Evolutionary conservation across 805 yeast species (phyloP), one percentile per base, ranked within the genome.

Genomic region (Vanderwaltozyma tropicalis): DNA sequence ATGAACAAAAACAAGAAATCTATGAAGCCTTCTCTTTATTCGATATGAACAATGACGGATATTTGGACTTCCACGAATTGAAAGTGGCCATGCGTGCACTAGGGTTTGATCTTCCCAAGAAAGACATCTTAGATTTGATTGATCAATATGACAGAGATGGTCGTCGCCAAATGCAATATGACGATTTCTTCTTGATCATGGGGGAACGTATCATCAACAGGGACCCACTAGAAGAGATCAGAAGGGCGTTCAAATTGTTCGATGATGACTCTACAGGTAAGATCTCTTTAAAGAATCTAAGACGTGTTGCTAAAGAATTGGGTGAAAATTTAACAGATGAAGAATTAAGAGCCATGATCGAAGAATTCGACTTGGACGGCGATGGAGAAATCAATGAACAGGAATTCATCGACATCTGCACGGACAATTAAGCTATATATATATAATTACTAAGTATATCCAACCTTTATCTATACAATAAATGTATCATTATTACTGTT

Each of bases 341-440:
- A 41, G 98, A 92, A 54, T 67, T 92, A 36, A 72, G 83, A 47
- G 96, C 96, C 4, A 92, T 92, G 98, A 92, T 92, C 46, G 95
- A 88, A 44, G 97, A 89, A 59, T 92, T 92, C 55, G 99, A 92
- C 62, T 64, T 88, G 36, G 96, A 92, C 57, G 94, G 85, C 39
- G 97, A 92, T 59, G 97, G 97, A 35, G 95, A 84, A 47, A 88
- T 87, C 47, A 80, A 80, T 53, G 94, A 84, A 53, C 85, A 84
- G 45, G 96, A 88, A 62, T 87, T 88, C 54, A 83, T 86, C 43
- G 82, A 82, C 41, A 85, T 87, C 30, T 86, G 95, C 58, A 77
- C 85, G 15, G 95, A 86, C 29, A 34, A 34, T 28, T 34, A 28
- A 27, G 9, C 24, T 21, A 7, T 21, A 7, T 10, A 24, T 4